Conservation (phyloP, 331 rosid genomes). For the Pyrus hybrid region DNA sequence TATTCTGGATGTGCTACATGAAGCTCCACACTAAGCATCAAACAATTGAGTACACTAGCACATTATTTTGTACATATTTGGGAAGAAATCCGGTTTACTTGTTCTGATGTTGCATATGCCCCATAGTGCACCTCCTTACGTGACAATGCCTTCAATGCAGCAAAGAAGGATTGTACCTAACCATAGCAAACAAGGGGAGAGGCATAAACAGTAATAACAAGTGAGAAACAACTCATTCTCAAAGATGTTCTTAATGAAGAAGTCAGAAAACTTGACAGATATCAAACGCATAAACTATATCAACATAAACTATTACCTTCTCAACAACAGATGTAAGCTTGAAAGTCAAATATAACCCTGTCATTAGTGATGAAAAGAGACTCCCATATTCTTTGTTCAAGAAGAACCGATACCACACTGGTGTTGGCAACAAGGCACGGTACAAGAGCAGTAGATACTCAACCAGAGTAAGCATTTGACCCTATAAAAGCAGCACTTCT, state of each 20-base stretch:
- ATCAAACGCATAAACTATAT: not conserved
- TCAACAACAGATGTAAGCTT: constrained; percentile 95
- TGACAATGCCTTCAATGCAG: constrained; percentile 77
- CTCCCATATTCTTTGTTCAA: constrained; percentile 97
- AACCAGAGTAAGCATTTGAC: constrained; percentile 87
- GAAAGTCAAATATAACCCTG: constrained; percentile 90
- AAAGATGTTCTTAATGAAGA: not conserved
- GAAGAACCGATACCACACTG: constrained; percentile 97
- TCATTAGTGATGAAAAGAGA: constrained; percentile 86
- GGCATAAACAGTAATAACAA: not conserved
- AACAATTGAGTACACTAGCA: not conserved
- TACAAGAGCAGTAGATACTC: constrained; percentile 83
- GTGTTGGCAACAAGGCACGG: constrained; percentile 93
- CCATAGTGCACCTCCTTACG: constrained; percentile 99
- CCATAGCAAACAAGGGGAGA: constrained; percentile 11
- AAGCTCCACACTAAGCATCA: not conserved
- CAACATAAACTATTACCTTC: constrained; percentile 43
- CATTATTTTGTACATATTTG: not conserved
- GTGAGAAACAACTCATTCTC: constrained; percentile 11
- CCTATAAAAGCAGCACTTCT: constrained; percentile 37
- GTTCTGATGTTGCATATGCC: constrained; percentile 91
- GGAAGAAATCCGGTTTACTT: constrained; percentile 41
- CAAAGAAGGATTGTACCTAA: constrained; percentile 94
- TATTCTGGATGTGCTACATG: not conserved
- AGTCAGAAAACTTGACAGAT: not conserved